Base-by-base conservation (phyloP, 768 basidiomycete genomes). In the Mycena haematopus region DNA sequence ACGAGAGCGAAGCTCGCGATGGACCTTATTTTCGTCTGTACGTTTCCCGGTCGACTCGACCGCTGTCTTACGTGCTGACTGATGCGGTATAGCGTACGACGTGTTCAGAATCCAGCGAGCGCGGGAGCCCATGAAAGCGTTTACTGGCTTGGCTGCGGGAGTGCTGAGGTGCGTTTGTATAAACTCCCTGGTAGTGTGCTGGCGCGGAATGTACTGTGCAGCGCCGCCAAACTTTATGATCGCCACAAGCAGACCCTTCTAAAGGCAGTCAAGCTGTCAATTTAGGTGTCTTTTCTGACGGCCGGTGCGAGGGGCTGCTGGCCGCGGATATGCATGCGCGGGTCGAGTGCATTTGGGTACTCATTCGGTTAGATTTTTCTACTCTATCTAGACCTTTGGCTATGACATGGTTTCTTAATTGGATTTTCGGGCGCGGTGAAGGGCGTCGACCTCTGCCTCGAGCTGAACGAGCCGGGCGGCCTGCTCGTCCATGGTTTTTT, bases 11-110 rank as follows among this genome's bases (percentile, higher is more conserved):
- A 95, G 78, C 77, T 95, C 62, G 69, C 83, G 45, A 92, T 93
- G 91, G 93, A 95, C 73, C 77, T 95, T 63, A 85, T 93, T 69
- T 95, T 94, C 76, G 93, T 93, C 71, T 93, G 92, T 95, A 72
- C 68, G 79, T 78, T 31, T 66, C 31, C 19, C n/a, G 63, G 49
- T 25, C 29, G 29, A 35, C 56, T 62, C 40, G 45, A 46, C 40
- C 54, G 60, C 46, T 36, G 22, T 19, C 36, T 56, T 66, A 60
- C 60, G 52, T 58, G 53, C 35, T 13, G 36, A 21, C 53, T 54
- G 19, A 44, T 44, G 29, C n/a, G 22, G 29, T 44, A 19, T 54
- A 94, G 92, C 90, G 7, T 95, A 90, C 71, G 88, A 92, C 56
- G 74, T 93, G n/a, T 93, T 93, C 79, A 79, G 80, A 61, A 68